These are phyloP conservation scores for Saitozyma sp. DNA, from an alignment of 768 basidiomycete genomes.

Conservation along the genomic window DNA sequence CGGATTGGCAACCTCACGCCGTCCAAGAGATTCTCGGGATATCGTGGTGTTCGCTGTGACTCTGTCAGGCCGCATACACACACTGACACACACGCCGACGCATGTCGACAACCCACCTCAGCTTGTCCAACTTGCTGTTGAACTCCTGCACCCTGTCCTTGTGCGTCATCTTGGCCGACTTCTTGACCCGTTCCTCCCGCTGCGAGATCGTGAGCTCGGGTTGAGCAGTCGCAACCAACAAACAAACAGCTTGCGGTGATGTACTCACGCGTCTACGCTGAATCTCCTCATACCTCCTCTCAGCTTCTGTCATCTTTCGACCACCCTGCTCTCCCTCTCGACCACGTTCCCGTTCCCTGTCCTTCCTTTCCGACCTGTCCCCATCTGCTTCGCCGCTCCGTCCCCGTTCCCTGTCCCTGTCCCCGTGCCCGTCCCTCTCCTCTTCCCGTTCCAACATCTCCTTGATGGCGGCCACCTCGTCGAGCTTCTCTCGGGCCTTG, in stretches of 20 bases:
- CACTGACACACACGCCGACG: not conserved
- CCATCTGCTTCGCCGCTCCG: not conserved
- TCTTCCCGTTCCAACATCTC: conserved; percentile 1
- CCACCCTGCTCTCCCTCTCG: conserved; percentile 7
- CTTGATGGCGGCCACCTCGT: not conserved
- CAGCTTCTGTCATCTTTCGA: conserved; percentile 49
- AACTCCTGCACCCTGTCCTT: conserved; percentile 50
- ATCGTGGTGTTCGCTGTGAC: conserved; percentile 50
- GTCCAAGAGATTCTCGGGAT: conserved; percentile 47
- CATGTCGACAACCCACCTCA: conserved; percentile 36
- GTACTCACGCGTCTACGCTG: conserved; percentile 46
- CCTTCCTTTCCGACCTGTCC: conserved; percentile 2
- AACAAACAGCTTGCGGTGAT: too few species aligned
- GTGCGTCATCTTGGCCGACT: conserved; percentile 44
- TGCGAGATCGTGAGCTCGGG: conserved; percentile 9
- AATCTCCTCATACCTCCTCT: conserved; percentile 48
- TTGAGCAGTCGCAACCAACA: too few species aligned
- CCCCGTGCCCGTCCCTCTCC: conserved; percentile 8
- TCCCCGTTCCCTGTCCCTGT: conserved; percentile 1
- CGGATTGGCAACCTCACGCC: not conserved
- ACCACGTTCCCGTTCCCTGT: conserved; percentile 7
- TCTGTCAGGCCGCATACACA: conserved; percentile 5
- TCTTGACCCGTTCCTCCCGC: conserved; percentile 44
- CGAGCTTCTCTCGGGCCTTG: conserved; percentile 11
- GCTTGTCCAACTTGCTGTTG: conserved; percentile 45